Evolutionary conservation across 176 grass and related monocot genomes (phyloP), one percentile per base, ranked within the genome.

Genomic region (Oryza australiensis): DNA sequence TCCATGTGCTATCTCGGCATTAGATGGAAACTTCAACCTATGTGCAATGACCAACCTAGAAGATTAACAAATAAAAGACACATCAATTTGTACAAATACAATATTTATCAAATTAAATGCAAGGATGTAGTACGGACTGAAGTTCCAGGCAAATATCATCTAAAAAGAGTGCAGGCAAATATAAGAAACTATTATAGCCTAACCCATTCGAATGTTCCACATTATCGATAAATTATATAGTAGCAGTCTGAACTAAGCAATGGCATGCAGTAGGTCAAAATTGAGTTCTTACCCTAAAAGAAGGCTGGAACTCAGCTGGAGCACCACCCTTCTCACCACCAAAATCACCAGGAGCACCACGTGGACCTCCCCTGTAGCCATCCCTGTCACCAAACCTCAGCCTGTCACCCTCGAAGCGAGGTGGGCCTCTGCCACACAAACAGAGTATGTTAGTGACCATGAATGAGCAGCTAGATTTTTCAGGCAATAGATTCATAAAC

Each of bases 351-450:
- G 87, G 81, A 63, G 92, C 90, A 55, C 87, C 89, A 75, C 94
- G 94, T 0, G 94, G 94, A 45, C 83, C 94, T 26, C 88, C 94
- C 16, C 94, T 91, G 64, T 92, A 97, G 2, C 92, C 94, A 64
- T 97, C 94, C 66, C 94, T 92, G 26, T 97, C 94, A 7, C 94
- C 94, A 45, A 87, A 97, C 84, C 92, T 94, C 4, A 92, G 94
- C n/a, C 94, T 87, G 23, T 97, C 94, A 13, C 92, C 92, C 26
- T 94, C 94, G 59, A 89, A 97, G 13, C 94, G 89, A 70, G 91
- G 87, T 18, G 93, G 90, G 0, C 94, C 94, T 80, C 92, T 97
- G 80, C 9, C 49, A 75, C 83, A 38, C 48, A n/a, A 75, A 33
- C 12, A 72, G 24, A 62, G 33, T 2, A 70, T 12, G 9, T 81